Percentiles rank a stretch among this genome's conserved stretches.
Evolutionary conservation across 2,329 filamentous ascomycete genomes (phyloP).

Genomic region (Cylindrodendrum hubeiense): DNA sequence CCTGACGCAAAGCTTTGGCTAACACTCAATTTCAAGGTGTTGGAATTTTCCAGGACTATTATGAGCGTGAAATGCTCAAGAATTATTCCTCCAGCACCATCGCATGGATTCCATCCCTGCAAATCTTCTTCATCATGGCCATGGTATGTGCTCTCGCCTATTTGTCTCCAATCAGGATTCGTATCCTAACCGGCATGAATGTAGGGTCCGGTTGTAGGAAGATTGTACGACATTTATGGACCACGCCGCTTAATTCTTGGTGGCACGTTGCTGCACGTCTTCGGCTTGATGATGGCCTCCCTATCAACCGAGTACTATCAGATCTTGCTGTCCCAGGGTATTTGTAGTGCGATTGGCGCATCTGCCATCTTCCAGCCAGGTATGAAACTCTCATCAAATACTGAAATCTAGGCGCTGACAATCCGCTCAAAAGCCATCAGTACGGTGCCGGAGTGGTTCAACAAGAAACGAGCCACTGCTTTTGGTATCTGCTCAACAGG

Average conservation of each 20-base stretch:
- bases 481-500: conserved; percentile 52
- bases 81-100: conserved; percentile 64
- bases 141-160: conserved; percentile 44
- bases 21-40: conserved; percentile 41
- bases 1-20: not conserved
- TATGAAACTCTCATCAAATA: conserved; percentile 11
- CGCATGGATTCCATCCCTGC: conserved; percentile 70
- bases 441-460: conserved; percentile 50
- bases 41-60: conserved; percentile 70
- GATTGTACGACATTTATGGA: conserved; percentile 72
- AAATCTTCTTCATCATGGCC: conserved; percentile 66
- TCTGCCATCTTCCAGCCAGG: conserved; percentile 49
- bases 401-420: not conserved
- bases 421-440: conserved; percentile 39
- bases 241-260: conserved; percentile 66
- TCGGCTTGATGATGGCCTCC: conserved; percentile 73
- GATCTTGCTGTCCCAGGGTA: conserved; percentile 54
- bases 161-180: not conserved
- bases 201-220: conserved; percentile 70
- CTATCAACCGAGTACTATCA: conserved; percentile 57
- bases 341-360: conserved; percentile 51
- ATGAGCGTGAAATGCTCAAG: conserved; percentile 60
- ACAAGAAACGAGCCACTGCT: conserved; percentile 48
- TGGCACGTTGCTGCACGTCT: conserved; percentile 68
- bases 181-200: not conserved